Conservation (phyloP, 2,329 filamentous ascomycete species). For the Beauveria sp. region DNA sequence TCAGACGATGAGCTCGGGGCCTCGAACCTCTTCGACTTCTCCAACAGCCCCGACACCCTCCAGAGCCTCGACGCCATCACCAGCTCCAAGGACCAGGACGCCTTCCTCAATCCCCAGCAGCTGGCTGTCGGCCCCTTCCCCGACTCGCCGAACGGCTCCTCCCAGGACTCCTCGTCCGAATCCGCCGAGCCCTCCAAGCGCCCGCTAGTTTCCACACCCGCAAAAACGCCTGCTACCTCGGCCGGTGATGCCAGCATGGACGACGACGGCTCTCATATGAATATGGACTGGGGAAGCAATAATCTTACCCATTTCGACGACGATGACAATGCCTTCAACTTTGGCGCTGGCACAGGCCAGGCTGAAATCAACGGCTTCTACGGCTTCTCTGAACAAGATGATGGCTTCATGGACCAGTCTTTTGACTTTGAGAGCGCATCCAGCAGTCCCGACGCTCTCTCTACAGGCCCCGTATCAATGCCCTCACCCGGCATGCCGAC, state of each 20-base stretch:
- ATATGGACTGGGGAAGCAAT: slow-evolving; percentile 35
- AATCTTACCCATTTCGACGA: slow-evolving; percentile 28
- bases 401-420: slow-evolving; percentile 39
- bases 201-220: slow-evolving; percentile 38
- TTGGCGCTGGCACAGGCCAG: slow-evolving; percentile 21
- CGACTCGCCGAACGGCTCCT: slow-evolving; percentile 34
- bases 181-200: slow-evolving; percentile 42
- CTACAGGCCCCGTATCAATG: slow-evolving; percentile 23
- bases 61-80: slow-evolving; percentile 26
- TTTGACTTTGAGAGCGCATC: slow-evolving; percentile 54
- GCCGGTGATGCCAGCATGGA: slow-evolving; percentile 35
- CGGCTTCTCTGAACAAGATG: slow-evolving; percentile 26
- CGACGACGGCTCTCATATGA: slow-evolving; percentile 31
- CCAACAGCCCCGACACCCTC: slow-evolving; percentile 30
- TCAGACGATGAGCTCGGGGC: slow-evolving; percentile 29
- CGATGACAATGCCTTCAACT: slow-evolving; percentile 30
- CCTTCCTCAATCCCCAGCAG: slow-evolving; percentile 26
- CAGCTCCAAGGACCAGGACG: slow-evolving; percentile 22
- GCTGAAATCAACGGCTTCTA: slow-evolving; percentile 24
- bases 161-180: slow-evolving; percentile 44
- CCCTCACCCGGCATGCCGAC: slow-evolving; percentile 36
- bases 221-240: slow-evolving; percentile 33
- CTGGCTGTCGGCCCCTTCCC: slow-evolving; percentile 32
- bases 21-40: slow-evolving; percentile 28
- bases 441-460: slow-evolving; percentile 43